Base-by-base conservation (phyloP, 2,329 filamentous ascomycete species). In the Penicillium carneum region DNA sequence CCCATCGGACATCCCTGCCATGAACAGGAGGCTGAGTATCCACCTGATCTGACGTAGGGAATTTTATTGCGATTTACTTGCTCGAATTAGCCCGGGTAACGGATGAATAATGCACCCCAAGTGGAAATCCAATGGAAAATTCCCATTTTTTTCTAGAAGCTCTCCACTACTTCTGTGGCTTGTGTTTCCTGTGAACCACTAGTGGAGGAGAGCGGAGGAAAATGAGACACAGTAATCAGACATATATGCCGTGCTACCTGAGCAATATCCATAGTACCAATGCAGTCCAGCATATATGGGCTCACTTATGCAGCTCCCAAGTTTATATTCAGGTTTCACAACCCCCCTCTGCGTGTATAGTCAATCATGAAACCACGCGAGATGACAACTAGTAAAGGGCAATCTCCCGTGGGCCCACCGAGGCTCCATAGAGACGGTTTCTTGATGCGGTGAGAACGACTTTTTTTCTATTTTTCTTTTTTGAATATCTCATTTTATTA, bases 1-100 rank as follows among this genome's bases (percentile, higher is more conserved):
- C 55, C 46, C 48, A 67, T 66, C 62, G 63, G 65, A 52, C 62
- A 70, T 70, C 68, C 68, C 65, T 70, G 67, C 68, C 65, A 63
- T 69, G 68, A 70, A 70, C 67, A 70, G 68, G 67, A 70, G 68
- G 68, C 68, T 70, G 67, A 70, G 68, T 48, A 63, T 65, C 68
- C 68, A 70, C 68, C 53, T 68, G 60, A 70, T 69, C 68, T 70
- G 68, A 70, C 68, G 68, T 70, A 70, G 66, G 66, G 62, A 64
- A 67, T 65, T 65, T 51, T 51, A 68, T 64, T 65, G 20, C 55
- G 62, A 65, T 66, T 63, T 51, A 57, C 18, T 20, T 39, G 20
- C 46, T 51, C 33, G 45, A 59, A 57, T 62, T 59, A 53, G 34
- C 36, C 20, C 12, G 20, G 54, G 47, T 29, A 43, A 46, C 47